Base-by-base conservation (phyloP, 768 basidiomycete species). In the Leucosporidium yakuticum region DNA sequence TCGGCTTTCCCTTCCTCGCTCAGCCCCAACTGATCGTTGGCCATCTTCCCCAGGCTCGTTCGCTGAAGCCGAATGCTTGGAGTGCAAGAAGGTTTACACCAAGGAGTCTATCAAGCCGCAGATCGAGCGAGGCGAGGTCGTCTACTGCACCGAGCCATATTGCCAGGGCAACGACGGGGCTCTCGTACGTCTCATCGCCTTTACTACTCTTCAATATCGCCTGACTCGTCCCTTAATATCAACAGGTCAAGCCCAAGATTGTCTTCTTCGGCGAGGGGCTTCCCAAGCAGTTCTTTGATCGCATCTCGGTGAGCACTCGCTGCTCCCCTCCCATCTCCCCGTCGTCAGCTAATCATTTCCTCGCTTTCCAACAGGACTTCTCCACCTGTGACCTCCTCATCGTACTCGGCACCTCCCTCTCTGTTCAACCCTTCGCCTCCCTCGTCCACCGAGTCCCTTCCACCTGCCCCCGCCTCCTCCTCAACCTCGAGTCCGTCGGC, bases 331-430 rank as follows among this genome's bases (percentile, higher is more conserved):
- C 61, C n/a, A n/a, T 20, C 51, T 48, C 50, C 32, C 20, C 60
- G 2, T 32, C 25, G 39, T 57, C 15, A 19, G 15, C 36, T 47
- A 23, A 20, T 34, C 36, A 39, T 60, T 11, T 62, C 34, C 4
- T 44, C 14, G 39, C 32, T 29, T 5, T 4, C 4, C 21, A 7
- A 29, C 27, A 78, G 76, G 78, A 80, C 60, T 75, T 96, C 36
- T 74, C 75, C 8, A 69, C 81, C n/a, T 90, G 90, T 12, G 92
- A 98, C 78, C 83, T 98, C 27, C 84, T 96, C 49, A 86, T 97
- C 73, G 84, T 96, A 55, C 87, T 96, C 73, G 93, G 94, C 32
- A 97, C 94, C 0, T 94, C 91, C 2, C 82, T 95, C 57, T 87
- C 85, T 0, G 90, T 93, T 12, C 71, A 72, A 15, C 74, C 73